Base-by-base conservation (phyloP, 164 flowering plant species). In the Vitis riparia region DNA sequence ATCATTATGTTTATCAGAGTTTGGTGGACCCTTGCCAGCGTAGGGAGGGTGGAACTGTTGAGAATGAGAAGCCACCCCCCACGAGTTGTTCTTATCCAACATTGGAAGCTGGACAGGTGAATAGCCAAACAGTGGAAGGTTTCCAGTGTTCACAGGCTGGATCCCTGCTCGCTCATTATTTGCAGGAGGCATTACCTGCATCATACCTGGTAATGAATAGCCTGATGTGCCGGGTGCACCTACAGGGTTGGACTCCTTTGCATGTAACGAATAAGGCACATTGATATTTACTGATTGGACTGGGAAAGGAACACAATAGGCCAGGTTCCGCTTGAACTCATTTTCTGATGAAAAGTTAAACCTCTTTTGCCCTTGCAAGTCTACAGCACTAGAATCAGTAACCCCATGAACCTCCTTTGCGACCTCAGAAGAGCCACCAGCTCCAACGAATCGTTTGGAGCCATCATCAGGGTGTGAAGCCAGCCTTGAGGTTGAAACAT, bases 91-190 rank as follows among this genome's bases (percentile, higher is more conserved):
- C 71, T 82, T 88, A 51, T 88, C 90, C 77, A 91, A 70, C 12
- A 76, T 68, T 12, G 96, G 96, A 71, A 90, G 90, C 78, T 92
- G 97, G 67, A 80, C 84, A 47, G 91, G 73, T 5, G 91, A 72
- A 77, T 88, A 88, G 63, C 94, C 94, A 84, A 88, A 88, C 69
- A 78, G 37, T 2, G 90, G 88, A 64, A 78, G 62, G 67, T 80
- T 87, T n/a, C 85, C 88, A 63, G 88, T 73, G 67, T 73, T 85
- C 55, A 72, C 66, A 16, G 80, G 56, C 44, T 84, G 90, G 37
- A 59, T 48, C 12, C 76, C 79, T 27, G 86, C 63, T 11, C 83
- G 73, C 59, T 87, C 92, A 75, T 74, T 61, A 64, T 70, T 85
- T 68, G 84, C 59, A 66, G 89, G 55, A 62, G 80, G 82, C 76